Base-by-base conservation (phyloP, 2,329 filamentous ascomycete species). In the Parastagonospora nodorum region DNA sequence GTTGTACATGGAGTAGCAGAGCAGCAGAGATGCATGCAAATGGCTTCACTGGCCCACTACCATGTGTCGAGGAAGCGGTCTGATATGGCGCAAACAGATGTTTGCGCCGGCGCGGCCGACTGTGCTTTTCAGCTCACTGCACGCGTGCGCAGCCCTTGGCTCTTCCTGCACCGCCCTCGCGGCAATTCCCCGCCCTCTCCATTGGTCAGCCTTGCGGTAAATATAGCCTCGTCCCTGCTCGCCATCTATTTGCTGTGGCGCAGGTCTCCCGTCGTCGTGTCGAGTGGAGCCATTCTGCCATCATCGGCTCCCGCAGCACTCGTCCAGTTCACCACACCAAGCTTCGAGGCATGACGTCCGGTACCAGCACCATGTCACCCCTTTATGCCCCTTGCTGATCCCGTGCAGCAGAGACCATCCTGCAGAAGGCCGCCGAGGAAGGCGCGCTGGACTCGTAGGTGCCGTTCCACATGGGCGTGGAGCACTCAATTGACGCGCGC, bases 381-480 rank as follows among this genome's bases (percentile, higher is more conserved):
- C 14, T 14, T 29, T 33, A 8, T 39, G 24, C 24, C 45, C 53
- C 48, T 29, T 61, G 58, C 64, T 71, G 55, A 66, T 51, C 28
- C 35, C 38, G 24, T 32, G 19, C 52, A 72, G 69, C 63, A 63
- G 81, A 85, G 62, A 75, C 78, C 57, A 72, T 83, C 43, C 77
- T 87, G 38, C 78, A 82, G 62, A 68, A 74, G 50, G 82, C 82
- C 58, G 84, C 83, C 66, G 78, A 78, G 65, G 80, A 84, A 69
- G 84, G 84, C 63, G 75, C 78, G 44, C 79, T 86, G 62, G 81
- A 85, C 58, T 75, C 80, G 84, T 86, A 77, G 61, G 81, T 67
- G 46, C 55, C 45, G 56, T 53, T 10, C 54, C 48, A 31, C 12
- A 12, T 27, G 48, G 15, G 51, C 39, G 8, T 43, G 33, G 11